Evolutionary conservation across 139 green algal species (phyloP), one percentile per base, ranked within the genome.

Genomic region (Tetraselmis striata): DNA sequence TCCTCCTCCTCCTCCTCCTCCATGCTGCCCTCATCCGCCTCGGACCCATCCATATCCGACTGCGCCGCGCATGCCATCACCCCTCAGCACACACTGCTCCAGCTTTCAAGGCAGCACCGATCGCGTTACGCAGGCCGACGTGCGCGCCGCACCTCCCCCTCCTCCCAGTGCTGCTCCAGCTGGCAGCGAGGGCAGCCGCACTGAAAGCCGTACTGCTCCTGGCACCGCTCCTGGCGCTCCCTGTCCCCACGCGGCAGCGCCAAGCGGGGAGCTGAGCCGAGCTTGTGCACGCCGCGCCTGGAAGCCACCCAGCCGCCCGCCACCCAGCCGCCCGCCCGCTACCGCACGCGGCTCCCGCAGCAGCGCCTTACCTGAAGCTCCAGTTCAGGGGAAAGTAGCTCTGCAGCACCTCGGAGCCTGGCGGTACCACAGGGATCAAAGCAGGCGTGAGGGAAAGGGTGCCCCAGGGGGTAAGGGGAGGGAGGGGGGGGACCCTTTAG

Each of bases 301-400:
- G n/a, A n/a, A n/a, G n/a, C n/a, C 77, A 30, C 22, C 77, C 31
- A 5, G 2, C 77, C 5, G 28, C 26, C 23, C 77, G 32, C 2
- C 32, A 31, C 0, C 2, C 77, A 0, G 27, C 11, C 28, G 45
- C 27, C 28, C 31, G 25, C 31, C 27, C 79, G 2, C 79, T 1
- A 32, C 78, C 32, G 27, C 32, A n/a, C 32, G 93, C 28, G 92
- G 83, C 59, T 97, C 88, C 58, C n/a, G n/a, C n/a, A n/a, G n/a
- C n/a, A n/a, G n/a, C n/a, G n/a, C n/a, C n/a, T n/a, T n/a, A n/a
- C n/a, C n/a, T 79, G 24, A 28, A 90, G 86, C 30, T 77, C 90
- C 91, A 94, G 28, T 84, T 82, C 30, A 97, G 83, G 2, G 93
- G 93, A 59, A 93, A 93, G 86, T 97, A 97, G 81, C 86, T 92